Base-by-base conservation (phyloP, 345 rosid genomes). In the Citrus inodora region DNA sequence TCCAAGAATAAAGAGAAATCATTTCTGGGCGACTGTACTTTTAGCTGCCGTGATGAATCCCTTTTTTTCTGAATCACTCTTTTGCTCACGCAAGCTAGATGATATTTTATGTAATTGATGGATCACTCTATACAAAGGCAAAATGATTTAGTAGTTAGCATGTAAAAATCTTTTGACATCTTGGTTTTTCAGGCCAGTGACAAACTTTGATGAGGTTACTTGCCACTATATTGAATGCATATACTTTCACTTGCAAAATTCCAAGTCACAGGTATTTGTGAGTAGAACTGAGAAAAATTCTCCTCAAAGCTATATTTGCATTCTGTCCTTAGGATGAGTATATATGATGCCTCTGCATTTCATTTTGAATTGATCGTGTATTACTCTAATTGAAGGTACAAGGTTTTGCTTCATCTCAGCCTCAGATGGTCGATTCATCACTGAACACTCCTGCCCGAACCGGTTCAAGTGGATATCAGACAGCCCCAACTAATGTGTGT, bases 141-240 rank as follows among this genome's bases (percentile, higher is more conserved):
- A 75, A 30, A 3, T 17, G 11, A 48, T 63, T 13, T 63, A 3
- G 28, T 63, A 1, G 24, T 74, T 74, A 42, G 28, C 1, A 63
- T 27, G 61, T n/a, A 16, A 38, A 38, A 16, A 62, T 1, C 67
- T 67, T 64, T 70, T 63, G 48, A 35, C 61, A 19, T 60, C 40
- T 46, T 60, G n/a, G 22, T 7, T 60, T 80, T 85, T 70, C 91
- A 95, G 99, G 87, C 97, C 95, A 0, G 86, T 95, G 51, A 75
- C 72, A 59, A 91, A 90, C 82, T 93, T 87, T 38, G 93, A 95
- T 76, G 99, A 95, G 87, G 85, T 95, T 63, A 89, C 97, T 35
- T 93, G 87, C 83, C 99, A 95, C 88, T 92, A 87, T 60, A 85
- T 95, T 56, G 97, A 95, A 77, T 93, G 98, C 88, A 89, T 95